Conservation (phyloP, 768 basidiomycete species). For the Crucibulum laeve region DNA sequence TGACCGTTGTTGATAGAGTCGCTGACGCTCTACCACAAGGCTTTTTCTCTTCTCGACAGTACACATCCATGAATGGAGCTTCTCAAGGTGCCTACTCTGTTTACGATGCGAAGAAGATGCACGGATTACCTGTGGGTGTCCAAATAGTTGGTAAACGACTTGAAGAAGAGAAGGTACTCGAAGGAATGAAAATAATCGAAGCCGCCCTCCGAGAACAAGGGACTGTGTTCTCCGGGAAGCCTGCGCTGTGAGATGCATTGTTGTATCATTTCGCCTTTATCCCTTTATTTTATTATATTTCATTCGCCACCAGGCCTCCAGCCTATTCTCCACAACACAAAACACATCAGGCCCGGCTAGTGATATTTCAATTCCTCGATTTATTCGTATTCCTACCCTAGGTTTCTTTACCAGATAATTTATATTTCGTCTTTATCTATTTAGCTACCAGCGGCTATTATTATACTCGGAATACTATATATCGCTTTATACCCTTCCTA, state of each 20-base stretch:
- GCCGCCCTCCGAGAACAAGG: conserved; percentile 28
- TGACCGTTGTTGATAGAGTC: conserved; percentile 42
- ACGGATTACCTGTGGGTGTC: conserved; percentile 64
- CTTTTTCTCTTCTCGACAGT: conserved; percentile 28
- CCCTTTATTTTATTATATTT: not conserved
- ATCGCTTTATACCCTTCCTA: no score
- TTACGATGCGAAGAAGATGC: conserved; percentile 61
- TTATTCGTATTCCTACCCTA: no score
- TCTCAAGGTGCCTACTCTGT: conserved; percentile 37
- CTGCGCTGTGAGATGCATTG: no score
- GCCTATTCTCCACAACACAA: no score
- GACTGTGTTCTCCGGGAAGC: conserved; percentile 11
- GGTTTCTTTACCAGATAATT: no score
- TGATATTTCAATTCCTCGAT: no score
- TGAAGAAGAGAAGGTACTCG: conserved; percentile 71
- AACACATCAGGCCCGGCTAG: no score
- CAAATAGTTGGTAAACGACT: conserved; percentile 59
- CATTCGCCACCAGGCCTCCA: no score
- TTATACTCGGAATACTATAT: no score
- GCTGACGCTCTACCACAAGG: conserved; percentile 27
- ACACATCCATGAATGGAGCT: conserved; percentile 24
- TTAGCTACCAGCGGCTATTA: no score
- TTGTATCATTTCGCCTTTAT: not conserved
- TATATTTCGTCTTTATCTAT: no score
- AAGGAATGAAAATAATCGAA: conserved; percentile 59